Evolutionary conservation across 352 stramenopile genomes (phyloP).

Genomic region (Phytophthora fragariaefolia): DNA sequence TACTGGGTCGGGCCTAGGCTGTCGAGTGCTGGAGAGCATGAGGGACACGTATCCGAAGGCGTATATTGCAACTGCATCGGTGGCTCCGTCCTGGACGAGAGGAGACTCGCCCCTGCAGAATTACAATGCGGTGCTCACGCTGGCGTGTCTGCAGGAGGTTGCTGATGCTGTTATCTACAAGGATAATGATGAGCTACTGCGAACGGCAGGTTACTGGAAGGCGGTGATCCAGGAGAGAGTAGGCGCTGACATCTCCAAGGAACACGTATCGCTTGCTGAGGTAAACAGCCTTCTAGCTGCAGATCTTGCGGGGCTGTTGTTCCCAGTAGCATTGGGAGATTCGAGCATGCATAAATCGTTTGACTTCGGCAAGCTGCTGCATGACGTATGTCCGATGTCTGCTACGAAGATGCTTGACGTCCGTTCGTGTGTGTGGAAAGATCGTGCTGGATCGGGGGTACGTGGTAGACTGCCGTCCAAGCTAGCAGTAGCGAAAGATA

Average conservation of each 20-base stretch:
- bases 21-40: slow-evolving; percentile 80
- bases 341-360: slow-evolving; percentile 38
- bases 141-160: slow-evolving; percentile 71
- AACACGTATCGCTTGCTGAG: slow-evolving; percentile 56
- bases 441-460: slow-evolving; percentile 6
- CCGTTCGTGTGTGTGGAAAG: slow-evolving; percentile 46
- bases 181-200: slow-evolving; percentile 86
- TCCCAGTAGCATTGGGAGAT: slow-evolving; percentile 38
- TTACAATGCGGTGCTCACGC: slow-evolving; percentile 84
- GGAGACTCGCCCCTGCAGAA: slow-evolving; percentile 87
- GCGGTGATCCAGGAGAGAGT: slow-evolving; percentile 5
- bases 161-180: slow-evolving; percentile 86
- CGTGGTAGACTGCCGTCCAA: slow-evolving; percentile 20
- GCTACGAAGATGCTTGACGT: slow-evolving; percentile 73
- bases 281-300: slow-evolving; percentile 63
- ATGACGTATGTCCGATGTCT: slow-evolving; percentile 68
- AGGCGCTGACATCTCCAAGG: slow-evolving; percentile 7
- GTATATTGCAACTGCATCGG: slow-evolving; percentile 69
- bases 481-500: slow-evolving; percentile 7
- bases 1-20: slow-evolving; percentile 85
- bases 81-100: slow-evolving; percentile 66
- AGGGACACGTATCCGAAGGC: slow-evolving; percentile 77
- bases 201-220: slow-evolving; percentile 66
- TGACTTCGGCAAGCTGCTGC: slow-evolving; percentile 61
- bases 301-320: slow-evolving; percentile 69